Evolutionary conservation across 352 stramenopile species (phyloP), one percentile per base, ranked within the genome.

Genomic region (Halophytophthora polymorphica): DNA sequence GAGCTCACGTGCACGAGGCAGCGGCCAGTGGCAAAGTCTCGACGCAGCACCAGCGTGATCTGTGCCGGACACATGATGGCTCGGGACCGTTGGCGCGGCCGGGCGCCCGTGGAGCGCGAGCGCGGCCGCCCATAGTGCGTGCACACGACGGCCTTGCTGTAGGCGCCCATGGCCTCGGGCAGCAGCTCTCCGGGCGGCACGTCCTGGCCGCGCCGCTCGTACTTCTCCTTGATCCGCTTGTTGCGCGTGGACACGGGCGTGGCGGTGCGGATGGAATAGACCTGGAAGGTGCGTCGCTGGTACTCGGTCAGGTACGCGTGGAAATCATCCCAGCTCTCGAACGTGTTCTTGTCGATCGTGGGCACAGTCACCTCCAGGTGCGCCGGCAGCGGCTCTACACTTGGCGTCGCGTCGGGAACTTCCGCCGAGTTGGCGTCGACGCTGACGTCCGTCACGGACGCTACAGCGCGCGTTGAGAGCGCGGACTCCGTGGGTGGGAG

Each of bases 1-100:
- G 59, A 68, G 50, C 43, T 68, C 44, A 68, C 59, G 31, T 64
- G 33, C 12, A 68, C 59, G 1, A 60, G 54, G 14, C 48, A 68
- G 36, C 55, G 48, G 18, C 49, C 54, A 43, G 19, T 56, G 7
- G 48, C 45, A 35, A 50, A 58, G 45, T 68, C 46, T 42, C 37
- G 53, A 18, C 49, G 31, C 15, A 68, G 15, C 25, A 68, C 54
- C 35, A 64, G 45, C 2, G 53, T 68, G 33, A 68, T 68, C 59
- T 67, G 59, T 14, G 59, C 59, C n/a, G 44, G 50, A 38, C 59
- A 68, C 8, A 64, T 64, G 17, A 68, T 68, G 36, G 59, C 59
- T 45, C 49, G 45, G 0, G 54, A 64, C 0, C 42, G 57, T 40
- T 56, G 44, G 13, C 44, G 22, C 2, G 51, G 19, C 15, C 59